phyloP scores from a whole-genome alignment of 1,284 basidiomycete species.

The Sporisorium graminicola region DNA sequence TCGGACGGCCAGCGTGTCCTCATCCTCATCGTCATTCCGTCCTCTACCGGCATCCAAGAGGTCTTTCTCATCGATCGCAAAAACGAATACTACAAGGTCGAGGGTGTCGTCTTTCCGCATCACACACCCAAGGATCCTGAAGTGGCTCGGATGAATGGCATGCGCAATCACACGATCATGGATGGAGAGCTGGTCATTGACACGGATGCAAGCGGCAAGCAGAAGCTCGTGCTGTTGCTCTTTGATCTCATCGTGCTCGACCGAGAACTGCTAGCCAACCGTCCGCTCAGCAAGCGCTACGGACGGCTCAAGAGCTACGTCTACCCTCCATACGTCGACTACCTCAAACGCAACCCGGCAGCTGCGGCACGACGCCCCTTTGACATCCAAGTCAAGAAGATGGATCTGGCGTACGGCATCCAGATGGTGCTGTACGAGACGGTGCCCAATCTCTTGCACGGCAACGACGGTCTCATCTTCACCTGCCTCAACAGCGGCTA shows the following conservation, averaged over 20 bases:
- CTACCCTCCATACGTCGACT: constrained; percentile 81
- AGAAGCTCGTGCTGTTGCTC: constrained; percentile 81
- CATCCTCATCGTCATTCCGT: constrained; percentile 79
- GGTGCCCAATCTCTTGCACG: constrained; percentile 90
- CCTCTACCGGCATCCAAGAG: constrained; percentile 75
- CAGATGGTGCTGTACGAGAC: constrained; percentile 85
- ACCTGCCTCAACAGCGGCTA: constrained; percentile 90
- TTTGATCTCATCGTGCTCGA: constrained; percentile 94
- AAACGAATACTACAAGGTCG: constrained; percentile 81
- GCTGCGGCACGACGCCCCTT: constrained; percentile 81
- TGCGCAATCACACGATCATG: constrained; percentile 81
- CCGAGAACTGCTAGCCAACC: constrained; percentile 86
- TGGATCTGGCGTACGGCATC: constrained; percentile 88
- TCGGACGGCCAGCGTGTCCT: constrained; percentile 96
- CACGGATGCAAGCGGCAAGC: constrained; percentile 73
- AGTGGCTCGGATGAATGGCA: constrained; percentile 45
- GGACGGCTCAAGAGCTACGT: constrained; percentile 87
- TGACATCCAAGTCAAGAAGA: constrained; percentile 85
- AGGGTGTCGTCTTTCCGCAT: constrained; percentile 83
- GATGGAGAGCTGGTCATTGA: constrained; percentile 97
- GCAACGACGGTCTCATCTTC: constrained; percentile 96
- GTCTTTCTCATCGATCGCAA: constrained; percentile 86
- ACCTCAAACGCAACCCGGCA: constrained; percentile 78
- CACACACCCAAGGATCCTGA: constrained; percentile 37
- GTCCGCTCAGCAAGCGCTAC: constrained; percentile 86